Evolutionary conservation across 805 yeast genomes (phyloP).

Genomic region (Grigorovia transvaalensis): DNA sequence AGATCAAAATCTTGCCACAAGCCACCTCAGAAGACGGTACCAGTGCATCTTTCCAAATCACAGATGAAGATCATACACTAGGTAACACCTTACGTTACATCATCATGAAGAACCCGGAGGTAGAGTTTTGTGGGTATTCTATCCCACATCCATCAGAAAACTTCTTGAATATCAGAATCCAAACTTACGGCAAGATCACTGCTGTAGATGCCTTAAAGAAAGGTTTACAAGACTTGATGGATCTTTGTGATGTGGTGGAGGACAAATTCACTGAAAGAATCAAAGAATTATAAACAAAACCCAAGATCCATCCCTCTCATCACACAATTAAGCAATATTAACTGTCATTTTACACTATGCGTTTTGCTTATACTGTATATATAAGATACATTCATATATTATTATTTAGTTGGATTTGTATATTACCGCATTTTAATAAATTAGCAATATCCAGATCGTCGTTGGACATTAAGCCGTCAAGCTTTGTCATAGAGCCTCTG

Average conservation of each 20-base stretch:
- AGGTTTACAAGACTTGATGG: slow-evolving; percentile 78
- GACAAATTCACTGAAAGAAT: slow-evolving; percentile 63
- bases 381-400: too few relatives aligned
- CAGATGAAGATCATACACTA: slow-evolving; percentile 91
- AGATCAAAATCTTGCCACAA: slow-evolving; percentile 54
- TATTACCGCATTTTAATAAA: too few relatives aligned
- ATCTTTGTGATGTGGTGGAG: slow-evolving; percentile 76
- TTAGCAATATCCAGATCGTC: too few relatives aligned
- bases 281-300: slow-evolving; percentile 30
- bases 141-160: slow-evolving; percentile 97
- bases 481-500: too few relatives aligned
- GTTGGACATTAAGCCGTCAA: too few relatives aligned
- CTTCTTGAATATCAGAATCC: slow-evolving; percentile 81
- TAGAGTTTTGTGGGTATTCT: slow-evolving; percentile 96
- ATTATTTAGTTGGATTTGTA: not conserved
- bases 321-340: too few relatives aligned
- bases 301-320: not conserved
- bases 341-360: not conserved
- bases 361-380: too few relatives aligned
- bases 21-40: slow-evolving; percentile 89
- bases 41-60: slow-evolving; percentile 86
- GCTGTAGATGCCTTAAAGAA: slow-evolving; percentile 90
- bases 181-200: slow-evolving; percentile 75
- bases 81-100: slow-evolving; percentile 91
- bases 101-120: slow-evolving; percentile 96